Evolutionary conservation across 2,329 filamentous ascomycete genomes (phyloP), one percentile per base, ranked within the genome.

Genomic region (Calonectria leucothoes): DNA sequence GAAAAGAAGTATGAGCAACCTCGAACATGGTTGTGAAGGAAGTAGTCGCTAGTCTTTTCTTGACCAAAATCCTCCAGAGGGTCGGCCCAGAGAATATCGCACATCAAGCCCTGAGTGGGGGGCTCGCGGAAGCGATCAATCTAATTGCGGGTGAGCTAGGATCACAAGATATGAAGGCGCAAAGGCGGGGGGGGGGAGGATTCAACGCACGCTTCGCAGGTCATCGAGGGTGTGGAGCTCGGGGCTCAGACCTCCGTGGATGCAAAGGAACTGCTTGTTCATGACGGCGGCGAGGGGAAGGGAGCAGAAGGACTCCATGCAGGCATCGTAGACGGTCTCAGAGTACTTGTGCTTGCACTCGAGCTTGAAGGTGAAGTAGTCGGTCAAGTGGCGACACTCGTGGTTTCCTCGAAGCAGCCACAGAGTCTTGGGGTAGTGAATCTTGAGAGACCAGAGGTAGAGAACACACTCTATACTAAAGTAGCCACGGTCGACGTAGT

Each of bases 291-390:
- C 97, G 80, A 99, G 89, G 35, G 97, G 97, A 76, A 99, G 88
- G 76, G 94, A 91, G 87, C 97, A 99, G 90, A 99, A 99, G 0
- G 97, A 97, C 78, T 99, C 96, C 92, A 98, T 98, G 87, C 97
- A 98, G 71, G 97, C 96, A 82, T 99, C 96, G 84, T 99, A 99
- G 73, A 99, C 91, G 76, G 91, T 91, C 87, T 98, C 97, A 39
- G 95, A 98, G 87, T 99, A 99, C 86, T 99, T 99, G 91, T 99
- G 97, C 88, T 98, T 98, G 90, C 97, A 99, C 86, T 99, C 97
- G 72, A 99, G 93, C 90, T 99, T 98, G 90, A 99, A 99, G 74
- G 97, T 99, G 87, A 99, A 99, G 90, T 99, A 99, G 84, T 99
- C 97, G 71, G 97, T 99, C 90, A 99, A 91, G 88, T 99, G 97